Percentiles rank a stretch among this genome's conserved stretches.
phyloP scores from a whole-genome alignment of 805 yeast genomes.

The Zygosaccharomyces lentus region DNA sequence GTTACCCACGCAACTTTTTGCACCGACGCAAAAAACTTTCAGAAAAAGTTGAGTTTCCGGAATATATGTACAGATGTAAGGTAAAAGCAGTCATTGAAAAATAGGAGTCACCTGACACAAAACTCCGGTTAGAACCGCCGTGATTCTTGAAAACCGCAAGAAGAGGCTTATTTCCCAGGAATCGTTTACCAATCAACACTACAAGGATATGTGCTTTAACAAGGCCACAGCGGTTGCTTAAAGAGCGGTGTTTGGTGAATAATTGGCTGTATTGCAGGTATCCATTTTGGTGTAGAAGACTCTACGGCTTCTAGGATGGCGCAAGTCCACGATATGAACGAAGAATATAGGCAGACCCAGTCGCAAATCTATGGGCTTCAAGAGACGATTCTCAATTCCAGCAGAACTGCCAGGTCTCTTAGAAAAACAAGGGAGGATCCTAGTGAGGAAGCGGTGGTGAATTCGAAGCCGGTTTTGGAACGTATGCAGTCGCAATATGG shows the following conservation, averaged over 20 bases:
- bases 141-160: neutral
- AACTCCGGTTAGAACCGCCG: neutral
- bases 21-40: neutral
- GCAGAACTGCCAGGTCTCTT: conserved; percentile 10
- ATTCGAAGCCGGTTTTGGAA: conserved; percentile 16
- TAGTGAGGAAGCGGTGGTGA: neutral
- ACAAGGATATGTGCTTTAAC: neutral
- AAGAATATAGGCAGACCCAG: conserved; percentile 31
- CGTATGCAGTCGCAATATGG: conserved; percentile 15
- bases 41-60: too few species aligned
- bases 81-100: neutral
- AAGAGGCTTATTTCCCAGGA: neutral
- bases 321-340: conserved; percentile 5
- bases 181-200: neutral
- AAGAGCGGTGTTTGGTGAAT: neutral
- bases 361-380: conserved; percentile 33
- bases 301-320: neutral
- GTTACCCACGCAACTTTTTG: conserved; percentile 2
- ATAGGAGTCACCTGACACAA: neutral
- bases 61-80: too few species aligned
- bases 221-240: neutral
- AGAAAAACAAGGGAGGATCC: neutral
- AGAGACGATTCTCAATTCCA: conserved; percentile 32
- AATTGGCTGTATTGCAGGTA: neutral
- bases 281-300: neutral